phyloP scores from a whole-genome alignment of 2,329 filamentous ascomycete genomes.

The Fusarium circinatum region DNA sequence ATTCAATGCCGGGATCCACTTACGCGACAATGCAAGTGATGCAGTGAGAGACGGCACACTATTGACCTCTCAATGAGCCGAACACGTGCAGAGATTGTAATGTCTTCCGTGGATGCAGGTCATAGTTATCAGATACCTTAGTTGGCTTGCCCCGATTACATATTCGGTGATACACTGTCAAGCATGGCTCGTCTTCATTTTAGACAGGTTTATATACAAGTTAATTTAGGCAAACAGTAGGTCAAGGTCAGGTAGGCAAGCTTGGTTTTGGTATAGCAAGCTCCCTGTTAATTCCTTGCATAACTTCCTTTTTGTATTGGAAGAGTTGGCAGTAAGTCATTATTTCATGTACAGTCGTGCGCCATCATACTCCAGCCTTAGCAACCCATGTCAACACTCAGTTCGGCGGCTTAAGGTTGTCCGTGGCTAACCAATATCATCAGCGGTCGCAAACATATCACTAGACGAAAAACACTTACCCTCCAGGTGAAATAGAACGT shows the following conservation, averaged over 20 bases:
- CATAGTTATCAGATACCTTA: neutral
- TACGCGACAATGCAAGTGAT: slow-evolving; percentile 3
- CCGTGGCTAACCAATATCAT: slow-evolving; percentile 69
- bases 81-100: neutral
- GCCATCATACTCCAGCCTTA: neutral
- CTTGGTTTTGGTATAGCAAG: neutral
- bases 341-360: slow-evolving; percentile 25
- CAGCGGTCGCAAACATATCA: neutral
- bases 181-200: neutral
- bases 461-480: slow-evolving; percentile 63
- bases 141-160: neutral
- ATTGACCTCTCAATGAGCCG: neutral
- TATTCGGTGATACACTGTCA: neutral
- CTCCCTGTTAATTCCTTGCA: neutral
- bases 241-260: neutral
- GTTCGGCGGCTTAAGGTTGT: slow-evolving; percentile 79
- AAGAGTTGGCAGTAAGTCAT: slow-evolving; percentile 1
- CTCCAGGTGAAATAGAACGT: slow-evolving; percentile 96
- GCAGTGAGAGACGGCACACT: neutral
- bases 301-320: neutral
- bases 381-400: slow-evolving; percentile 1
- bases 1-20: slow-evolving; percentile 38
- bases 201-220: neutral
- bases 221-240: neutral
- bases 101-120: neutral